Base-by-base conservation (phyloP, 2,329 filamentous ascomycete species). In the Xylaria sp. region DNA sequence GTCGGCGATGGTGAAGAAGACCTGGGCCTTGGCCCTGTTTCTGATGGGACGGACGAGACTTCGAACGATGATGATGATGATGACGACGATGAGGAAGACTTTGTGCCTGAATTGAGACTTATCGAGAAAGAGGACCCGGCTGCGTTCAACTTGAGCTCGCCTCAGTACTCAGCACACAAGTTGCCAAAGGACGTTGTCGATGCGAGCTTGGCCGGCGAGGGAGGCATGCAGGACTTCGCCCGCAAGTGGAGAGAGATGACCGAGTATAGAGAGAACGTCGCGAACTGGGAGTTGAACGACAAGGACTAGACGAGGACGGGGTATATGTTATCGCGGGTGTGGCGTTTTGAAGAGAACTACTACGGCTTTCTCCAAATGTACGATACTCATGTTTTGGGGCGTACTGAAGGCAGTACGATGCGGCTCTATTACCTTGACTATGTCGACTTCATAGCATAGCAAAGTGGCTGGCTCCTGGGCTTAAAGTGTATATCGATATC, bases 91-190 rank as follows among this genome's bases (percentile, higher is more conserved):
- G 78, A 79, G 1, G 78, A 79, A 0, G 82, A 87, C 7, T 85
- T 83, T 67, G 78, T 81, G 4, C 90, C 92, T 0, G 92, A 97
- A 71, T 82, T 99, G 61, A 82, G 93, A 39, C 78, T 97, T 7
- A 84, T 99, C 43, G 85, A 88, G 63, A 86, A 87, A 69, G 88
- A 93, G 60, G 93, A 97, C 62, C 91, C 92, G 0, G 90, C 93
- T 56, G 92, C 92, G 1, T 94, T 91, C 69, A 89, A 89, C 63
- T 95, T 97, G 69, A 86, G 84, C 61, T 89, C 90, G 4, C 84
- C 91, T 1, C 90, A 93, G 66, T 97, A 96, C 72, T 96, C 92
- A 57, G 93, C 94, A 2, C 93, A 97, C 69, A 99, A 97, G 74
- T 76, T 99, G 63, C 94, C 94, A 0, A 92, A 88, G 71, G 94